Percentiles rank a stretch among this genome's conserved stretches.
phyloP scores from a whole-genome alignment of 306 rosid species.

The Prunus padus region DNA sequence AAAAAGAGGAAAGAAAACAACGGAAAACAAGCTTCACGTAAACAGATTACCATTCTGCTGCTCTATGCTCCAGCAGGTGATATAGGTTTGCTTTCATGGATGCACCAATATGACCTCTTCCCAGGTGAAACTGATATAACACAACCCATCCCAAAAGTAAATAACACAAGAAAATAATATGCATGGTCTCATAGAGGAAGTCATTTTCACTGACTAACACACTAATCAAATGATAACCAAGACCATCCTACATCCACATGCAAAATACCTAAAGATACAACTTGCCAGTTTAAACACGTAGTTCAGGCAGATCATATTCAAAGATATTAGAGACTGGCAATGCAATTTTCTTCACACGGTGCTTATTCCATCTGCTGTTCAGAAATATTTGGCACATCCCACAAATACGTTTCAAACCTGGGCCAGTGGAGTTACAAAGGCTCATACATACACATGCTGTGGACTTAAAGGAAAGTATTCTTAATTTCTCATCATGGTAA shows the following conservation, averaged over 20 bases:
- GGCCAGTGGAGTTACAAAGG: slow-evolving; percentile 12
- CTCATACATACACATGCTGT: neutral
- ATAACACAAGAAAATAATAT: neutral
- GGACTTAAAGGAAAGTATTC: neutral
- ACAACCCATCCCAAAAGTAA: slow-evolving; percentile 7
- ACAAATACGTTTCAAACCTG: neutral
- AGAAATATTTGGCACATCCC: neutral
- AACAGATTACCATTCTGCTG: slow-evolving; percentile 66
- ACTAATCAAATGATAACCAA: neutral
- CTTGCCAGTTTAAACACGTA: neutral
- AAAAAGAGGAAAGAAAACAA: neutral
- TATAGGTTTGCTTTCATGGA: slow-evolving; percentile 79
- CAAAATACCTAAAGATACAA: neutral
- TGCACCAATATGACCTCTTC: slow-evolving; percentile 86
- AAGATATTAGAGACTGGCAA: neutral
- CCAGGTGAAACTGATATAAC: slow-evolving; percentile 72
- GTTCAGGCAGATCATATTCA: slow-evolving; percentile 15
- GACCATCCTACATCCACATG: neutral
- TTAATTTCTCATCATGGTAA: neutral
- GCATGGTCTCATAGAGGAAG: neutral
- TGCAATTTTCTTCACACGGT: neutral
- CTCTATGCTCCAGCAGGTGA: slow-evolving; percentile 76
- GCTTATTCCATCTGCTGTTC: neutral
- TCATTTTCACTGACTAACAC: neutral
- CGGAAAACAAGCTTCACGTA: neutral